Base-by-base conservation (phyloP, 2,329 filamentous ascomycete genomes). In the Scorias spongiosa region DNA sequence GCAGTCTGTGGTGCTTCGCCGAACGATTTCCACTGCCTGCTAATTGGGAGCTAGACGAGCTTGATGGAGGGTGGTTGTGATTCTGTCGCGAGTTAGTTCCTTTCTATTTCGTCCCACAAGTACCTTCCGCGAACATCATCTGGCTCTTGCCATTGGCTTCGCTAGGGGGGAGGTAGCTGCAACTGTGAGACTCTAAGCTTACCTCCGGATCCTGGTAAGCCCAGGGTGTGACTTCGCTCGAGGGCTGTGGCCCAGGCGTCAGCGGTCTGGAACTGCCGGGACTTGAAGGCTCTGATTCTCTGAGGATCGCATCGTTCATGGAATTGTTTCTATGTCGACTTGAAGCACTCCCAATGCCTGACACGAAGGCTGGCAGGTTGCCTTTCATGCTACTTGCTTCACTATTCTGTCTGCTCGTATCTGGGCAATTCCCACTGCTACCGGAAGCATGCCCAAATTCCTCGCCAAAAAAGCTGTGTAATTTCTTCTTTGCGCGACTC, bases 181-280 rank as follows among this genome's bases (percentile, higher is more conserved):
- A 26, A 26, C 20, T 7, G 7, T 7, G 20, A 26, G 20, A 26
- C 20, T 26, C 20, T 26, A 26, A 26, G 15, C 32, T 36, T 36
- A 36, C 32, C 32, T 36, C 32, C 12, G 32, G 32, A 51, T 61
- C 57, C 64, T 96, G 91, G 60, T 91, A 96, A 49, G 93, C 74
- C 73, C 94, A 98, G n/a, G 91, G 91, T 34, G 93, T 91, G 46
- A 98, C 87, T 64, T 96, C 89, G 57, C 85, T 91, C 37, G 55
- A 57, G n/a, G 59, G 57, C 29, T 50, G 52, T 5, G 54, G 53
- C 14, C 40, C 48, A 29, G 88, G 87, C n/a, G 85, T 93, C 54
- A 82, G 75, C 40, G 88, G 85, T 52, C 85, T 74, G 26, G 83
- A 87, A 29, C 76, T 78, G 42, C 76, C 74, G 36, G 86, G 86